These are phyloP conservation scores for Annona cherimola DNA, from an alignment of 164 flowering plant genomes.

Conservation along the genomic window DNA sequence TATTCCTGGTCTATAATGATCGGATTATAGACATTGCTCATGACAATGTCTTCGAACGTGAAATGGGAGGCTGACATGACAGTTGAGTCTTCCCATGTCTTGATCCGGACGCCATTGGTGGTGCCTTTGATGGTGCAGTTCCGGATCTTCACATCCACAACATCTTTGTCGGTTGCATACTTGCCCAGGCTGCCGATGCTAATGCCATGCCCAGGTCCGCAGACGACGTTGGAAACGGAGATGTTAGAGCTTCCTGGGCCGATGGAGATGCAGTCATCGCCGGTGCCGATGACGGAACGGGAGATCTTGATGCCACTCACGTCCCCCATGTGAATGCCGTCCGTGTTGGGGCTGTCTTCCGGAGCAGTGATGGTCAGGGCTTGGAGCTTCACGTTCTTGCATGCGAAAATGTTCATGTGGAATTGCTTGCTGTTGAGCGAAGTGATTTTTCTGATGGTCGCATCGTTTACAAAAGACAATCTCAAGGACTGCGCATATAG, in stretches of 20 bases:
- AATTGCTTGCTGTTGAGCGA: conserved; percentile 32
- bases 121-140: conserved; percentile 44
- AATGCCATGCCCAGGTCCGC: conserved; percentile 48
- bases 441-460: conserved; percentile 14
- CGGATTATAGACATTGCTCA: conserved; percentile 49
- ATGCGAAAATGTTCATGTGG: conserved; percentile 26
- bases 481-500: conserved; percentile 18
- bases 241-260: conserved; percentile 25
- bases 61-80: conserved; percentile 28
- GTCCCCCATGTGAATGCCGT: conserved; percentile 22
- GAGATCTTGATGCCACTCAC: conserved; percentile 5
- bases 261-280: conserved; percentile 46
- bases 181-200: conserved; percentile 72
- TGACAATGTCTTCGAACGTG: conserved; percentile 33
- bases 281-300: conserved; percentile 11
- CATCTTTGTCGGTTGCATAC: conserved; percentile 35
- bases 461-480: conserved; percentile 23
- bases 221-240: conserved; percentile 16
- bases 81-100: conserved; percentile 33
- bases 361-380: conserved; percentile 16
- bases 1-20: conserved; percentile 65
- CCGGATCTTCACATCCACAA: conserved; percentile 27
- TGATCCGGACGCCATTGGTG: conserved; percentile 56
- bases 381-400: conserved; percentile 19
- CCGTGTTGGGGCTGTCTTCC: conserved; percentile 20